phyloP scores from a whole-genome alignment of 1,284 basidiomycete genomes.

The Butyriboletus appendiculatus region DNA sequence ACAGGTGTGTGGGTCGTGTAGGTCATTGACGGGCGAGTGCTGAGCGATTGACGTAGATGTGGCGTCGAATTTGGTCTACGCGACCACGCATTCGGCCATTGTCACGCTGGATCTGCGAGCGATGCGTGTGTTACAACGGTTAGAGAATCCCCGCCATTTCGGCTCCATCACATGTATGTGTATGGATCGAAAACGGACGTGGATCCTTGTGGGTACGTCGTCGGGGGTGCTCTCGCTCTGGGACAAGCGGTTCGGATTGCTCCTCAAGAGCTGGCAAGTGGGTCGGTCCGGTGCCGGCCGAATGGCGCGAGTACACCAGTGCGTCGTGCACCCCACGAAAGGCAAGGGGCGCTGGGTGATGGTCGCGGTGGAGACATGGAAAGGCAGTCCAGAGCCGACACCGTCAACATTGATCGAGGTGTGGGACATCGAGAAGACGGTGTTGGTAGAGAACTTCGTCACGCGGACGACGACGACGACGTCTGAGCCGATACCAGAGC shows the following conservation, averaged over 20 bases:
- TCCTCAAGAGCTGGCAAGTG: slow-evolving; percentile 85
- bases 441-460: slow-evolving; percentile 69
- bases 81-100: slow-evolving; percentile 81
- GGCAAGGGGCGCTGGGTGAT: slow-evolving; percentile 90
- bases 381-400: slow-evolving; percentile 40
- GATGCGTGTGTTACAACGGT: slow-evolving; percentile 74
- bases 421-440: slow-evolving; percentile 76
- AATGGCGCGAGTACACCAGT: slow-evolving; percentile 64
- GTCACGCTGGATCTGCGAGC: slow-evolving; percentile 84
- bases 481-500: slow-evolving; percentile 51
- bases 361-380: slow-evolving; percentile 68
- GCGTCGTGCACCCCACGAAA: slow-evolving; percentile 80
- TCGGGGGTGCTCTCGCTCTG: slow-evolving; percentile 85
- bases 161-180: slow-evolving; percentile 88
- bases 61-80: slow-evolving; percentile 78
- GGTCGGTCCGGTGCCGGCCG: slow-evolving; percentile 55
- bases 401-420: slow-evolving; percentile 65
- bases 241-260: slow-evolving; percentile 93
- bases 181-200: slow-evolving; percentile 78
- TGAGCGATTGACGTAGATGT: slow-evolving; percentile 44
- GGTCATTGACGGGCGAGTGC: background rate
- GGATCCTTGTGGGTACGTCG: slow-evolving; percentile 88
- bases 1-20: slow-evolving; percentile 50
- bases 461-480: slow-evolving; percentile 44
- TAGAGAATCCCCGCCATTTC: slow-evolving; percentile 84